Percentiles rank a stretch among this genome's conserved stretches.
phyloP scores from a whole-genome alignment of 345 rosid species.

The Trapa incisa region DNA sequence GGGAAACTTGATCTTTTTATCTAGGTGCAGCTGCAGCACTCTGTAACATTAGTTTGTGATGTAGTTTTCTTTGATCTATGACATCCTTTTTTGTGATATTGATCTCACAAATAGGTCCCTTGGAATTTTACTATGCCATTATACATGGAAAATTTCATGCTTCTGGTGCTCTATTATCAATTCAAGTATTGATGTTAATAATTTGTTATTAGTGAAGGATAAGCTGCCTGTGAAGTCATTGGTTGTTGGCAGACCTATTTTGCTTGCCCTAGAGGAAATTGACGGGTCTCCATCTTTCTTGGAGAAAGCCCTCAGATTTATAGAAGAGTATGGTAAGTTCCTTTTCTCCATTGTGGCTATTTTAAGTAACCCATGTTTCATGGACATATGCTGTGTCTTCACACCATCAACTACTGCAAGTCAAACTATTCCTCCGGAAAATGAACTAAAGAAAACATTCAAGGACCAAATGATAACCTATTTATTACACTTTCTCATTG shows the following conservation, averaged over 20 bases:
- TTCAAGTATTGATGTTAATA: slow-evolving; percentile 9
- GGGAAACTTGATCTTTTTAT: too few relatives aligned
- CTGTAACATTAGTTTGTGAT: too few relatives aligned
- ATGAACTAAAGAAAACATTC: background rate
- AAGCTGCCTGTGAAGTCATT: slow-evolving; percentile 40
- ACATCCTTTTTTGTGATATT: background rate
- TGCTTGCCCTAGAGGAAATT: slow-evolving; percentile 91
- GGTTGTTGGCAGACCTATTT: slow-evolving; percentile 68
- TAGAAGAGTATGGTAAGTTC: slow-evolving; percentile 78
- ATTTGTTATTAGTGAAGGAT: slow-evolving; percentile 40
- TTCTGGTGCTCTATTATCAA: slow-evolving; percentile 1
- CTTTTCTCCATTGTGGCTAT: background rate
- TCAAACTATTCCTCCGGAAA: background rate
- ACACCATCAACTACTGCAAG: background rate
- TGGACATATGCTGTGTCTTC: background rate
- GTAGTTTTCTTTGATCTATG: too few relatives aligned
- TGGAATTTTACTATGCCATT: background rate
- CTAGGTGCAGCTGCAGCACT: too few relatives aligned
- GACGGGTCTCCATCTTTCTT: slow-evolving; percentile 97
- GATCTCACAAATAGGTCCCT: background rate
- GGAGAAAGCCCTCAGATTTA: slow-evolving; percentile 88
- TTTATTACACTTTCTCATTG: background rate
- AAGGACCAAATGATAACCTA: background rate
- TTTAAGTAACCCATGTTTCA: background rate
- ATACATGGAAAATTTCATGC: background rate